phyloP scores from a whole-genome alignment of 1,284 basidiomycete species.

The Austropuccinia psidii region DNA sequence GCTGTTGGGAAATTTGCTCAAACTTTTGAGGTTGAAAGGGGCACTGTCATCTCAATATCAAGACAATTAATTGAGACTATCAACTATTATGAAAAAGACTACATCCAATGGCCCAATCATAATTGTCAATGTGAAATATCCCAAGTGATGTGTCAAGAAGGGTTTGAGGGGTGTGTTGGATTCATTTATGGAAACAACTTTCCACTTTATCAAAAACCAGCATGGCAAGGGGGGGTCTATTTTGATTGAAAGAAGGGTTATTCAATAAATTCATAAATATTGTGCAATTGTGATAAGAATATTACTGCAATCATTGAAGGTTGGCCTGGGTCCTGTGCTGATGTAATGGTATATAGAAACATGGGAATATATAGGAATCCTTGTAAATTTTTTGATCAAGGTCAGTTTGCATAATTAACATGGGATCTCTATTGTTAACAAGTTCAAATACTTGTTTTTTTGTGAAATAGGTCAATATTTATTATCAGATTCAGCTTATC shows the following conservation, averaged over 20 bases:
- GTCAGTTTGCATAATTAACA: no score
- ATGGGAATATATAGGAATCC: background rate
- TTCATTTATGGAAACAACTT: background rate
- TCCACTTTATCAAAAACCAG: background rate
- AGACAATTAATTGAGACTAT: background rate
- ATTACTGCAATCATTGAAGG: constrained; percentile 1
- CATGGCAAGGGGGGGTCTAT: background rate
- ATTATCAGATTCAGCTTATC: constrained; percentile 5
- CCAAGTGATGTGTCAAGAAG: background rate
- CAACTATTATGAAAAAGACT: background rate
- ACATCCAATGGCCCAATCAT: background rate
- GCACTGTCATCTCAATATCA: background rate
- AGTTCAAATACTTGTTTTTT: no score
- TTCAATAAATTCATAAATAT: constrained; percentile 7
- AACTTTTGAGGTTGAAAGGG: background rate
- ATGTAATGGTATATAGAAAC: no score
- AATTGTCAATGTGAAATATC: background rate
- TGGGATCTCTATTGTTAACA: no score
- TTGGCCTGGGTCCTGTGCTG: constrained; percentile 17
- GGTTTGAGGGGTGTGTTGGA: constrained; percentile 1
- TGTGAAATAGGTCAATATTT: background rate
- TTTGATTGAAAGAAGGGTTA: constrained; percentile 2
- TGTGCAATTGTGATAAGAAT: constrained; percentile 13
- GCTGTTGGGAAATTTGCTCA: background rate
- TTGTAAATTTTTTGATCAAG: background rate